These are phyloP conservation scores for Phaffomyces thermotolerans DNA, from an alignment of 805 yeast species.

Conservation along the genomic window DNA sequence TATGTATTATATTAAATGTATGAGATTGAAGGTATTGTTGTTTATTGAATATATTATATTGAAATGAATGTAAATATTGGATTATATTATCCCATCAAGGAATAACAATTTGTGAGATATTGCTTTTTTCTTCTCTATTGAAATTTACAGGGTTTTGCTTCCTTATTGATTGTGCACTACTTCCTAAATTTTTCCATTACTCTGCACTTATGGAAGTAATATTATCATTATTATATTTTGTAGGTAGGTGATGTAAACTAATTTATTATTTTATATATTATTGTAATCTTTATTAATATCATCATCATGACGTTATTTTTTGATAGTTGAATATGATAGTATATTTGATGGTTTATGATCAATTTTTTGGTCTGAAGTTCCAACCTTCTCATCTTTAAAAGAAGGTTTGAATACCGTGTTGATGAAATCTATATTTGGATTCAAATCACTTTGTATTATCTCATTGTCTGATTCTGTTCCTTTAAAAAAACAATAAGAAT, in stretches of 20 bases:
- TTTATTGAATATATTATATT: background rate
- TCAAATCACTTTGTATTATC: background rate
- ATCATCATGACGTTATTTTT: background rate
- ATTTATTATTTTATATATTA: background rate
- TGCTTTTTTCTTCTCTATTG: too few species aligned
- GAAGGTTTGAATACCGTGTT: slow-evolving; percentile 1
- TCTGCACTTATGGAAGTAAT: too few species aligned
- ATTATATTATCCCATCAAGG: too few species aligned
- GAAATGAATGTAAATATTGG: too few species aligned
- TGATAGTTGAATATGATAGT: background rate
- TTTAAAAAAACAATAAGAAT: slow-evolving; percentile 54
- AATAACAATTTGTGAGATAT: too few species aligned
- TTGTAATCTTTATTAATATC: background rate
- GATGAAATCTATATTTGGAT: slow-evolving; percentile 3
- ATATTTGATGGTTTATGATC: background rate
- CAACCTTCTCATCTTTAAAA: background rate
- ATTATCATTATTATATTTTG: too few species aligned
- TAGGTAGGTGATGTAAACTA: too few species aligned
- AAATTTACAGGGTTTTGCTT: too few species aligned
- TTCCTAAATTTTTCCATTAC: too few species aligned
- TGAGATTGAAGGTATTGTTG: too few species aligned
- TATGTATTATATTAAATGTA: too few species aligned
- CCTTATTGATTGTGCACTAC: too few species aligned
- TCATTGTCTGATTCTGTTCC: slow-evolving; percentile 14
- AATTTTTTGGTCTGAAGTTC: background rate